Evolutionary conservation across 768 basidiomycete genomes (phyloP).

Genomic region (Trametes sanguinea): DNA sequence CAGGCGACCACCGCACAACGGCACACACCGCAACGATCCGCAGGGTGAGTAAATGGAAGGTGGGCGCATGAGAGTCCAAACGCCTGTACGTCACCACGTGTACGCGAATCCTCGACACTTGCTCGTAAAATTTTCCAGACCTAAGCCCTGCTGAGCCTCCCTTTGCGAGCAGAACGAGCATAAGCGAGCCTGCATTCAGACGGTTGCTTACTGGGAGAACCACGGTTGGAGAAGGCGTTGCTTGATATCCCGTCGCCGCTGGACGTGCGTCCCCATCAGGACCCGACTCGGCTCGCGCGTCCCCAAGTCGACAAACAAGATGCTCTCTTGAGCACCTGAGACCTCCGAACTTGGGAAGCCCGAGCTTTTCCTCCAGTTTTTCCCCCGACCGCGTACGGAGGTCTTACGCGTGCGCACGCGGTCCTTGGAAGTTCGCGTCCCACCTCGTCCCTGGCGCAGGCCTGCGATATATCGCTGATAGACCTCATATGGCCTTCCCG

Average conservation of each 20-base stretch:
- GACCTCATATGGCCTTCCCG: too few species aligned
- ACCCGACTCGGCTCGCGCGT: background rate
- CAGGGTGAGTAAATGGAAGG: background rate
- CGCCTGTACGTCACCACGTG: background rate
- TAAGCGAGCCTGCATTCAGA: too few species aligned
- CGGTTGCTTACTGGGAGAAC: too few species aligned
- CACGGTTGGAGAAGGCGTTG: too few species aligned
- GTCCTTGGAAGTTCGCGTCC: too few species aligned
- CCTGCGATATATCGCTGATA: too few species aligned
- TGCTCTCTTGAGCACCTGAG: background rate
- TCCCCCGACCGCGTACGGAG: background rate
- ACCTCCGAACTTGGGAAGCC: background rate
- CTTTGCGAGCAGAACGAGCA: too few species aligned
- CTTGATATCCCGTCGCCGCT: too few species aligned
- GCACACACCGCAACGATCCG: constrained; percentile 4
- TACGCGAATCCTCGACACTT: background rate
- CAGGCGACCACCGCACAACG: background rate
- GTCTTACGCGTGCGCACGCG: too few species aligned
- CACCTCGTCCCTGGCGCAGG: background rate
- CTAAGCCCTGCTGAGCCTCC: too few species aligned
- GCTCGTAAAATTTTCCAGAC: too few species aligned
- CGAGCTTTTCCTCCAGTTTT: background rate
- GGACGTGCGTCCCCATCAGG: background rate
- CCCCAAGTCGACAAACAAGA: background rate
- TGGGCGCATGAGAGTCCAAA: background rate